Conservation (phyloP, 352 stramenopile genomes). For the Thalassiosira mediterranea region DNA sequence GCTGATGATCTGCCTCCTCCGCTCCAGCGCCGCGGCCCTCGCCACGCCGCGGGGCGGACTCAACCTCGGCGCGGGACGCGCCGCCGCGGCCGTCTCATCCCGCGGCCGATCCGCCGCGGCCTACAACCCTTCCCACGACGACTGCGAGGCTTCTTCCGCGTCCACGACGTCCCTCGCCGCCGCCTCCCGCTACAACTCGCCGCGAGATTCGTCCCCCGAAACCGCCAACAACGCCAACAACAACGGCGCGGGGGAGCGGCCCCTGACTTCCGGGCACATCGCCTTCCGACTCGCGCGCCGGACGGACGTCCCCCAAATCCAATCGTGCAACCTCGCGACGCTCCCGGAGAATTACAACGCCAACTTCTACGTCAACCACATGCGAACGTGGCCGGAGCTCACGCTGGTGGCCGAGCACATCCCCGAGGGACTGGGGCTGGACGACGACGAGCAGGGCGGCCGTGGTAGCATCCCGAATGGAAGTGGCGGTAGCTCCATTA, state of each 20-base stretch:
- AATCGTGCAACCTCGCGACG: constrained; percentile 83
- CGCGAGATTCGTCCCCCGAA: too few relatives aligned
- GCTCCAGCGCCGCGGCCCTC: constrained; percentile 1
- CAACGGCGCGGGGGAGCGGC: too few relatives aligned
- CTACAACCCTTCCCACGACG: neutral
- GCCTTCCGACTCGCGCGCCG: constrained; percentile 54
- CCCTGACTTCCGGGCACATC: constrained; percentile 36
- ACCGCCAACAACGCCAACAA: too few relatives aligned
- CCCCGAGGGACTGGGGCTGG: constrained; percentile 19
- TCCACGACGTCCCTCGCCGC: neutral
- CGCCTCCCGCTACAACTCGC: too few relatives aligned
- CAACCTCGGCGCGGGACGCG: neutral
- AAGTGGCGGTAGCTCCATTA: constrained; percentile 13
- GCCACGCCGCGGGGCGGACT: neutral
- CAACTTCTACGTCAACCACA: constrained; percentile 85
- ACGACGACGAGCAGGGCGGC: constrained; percentile 39
- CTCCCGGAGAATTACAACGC: constrained; percentile 87
- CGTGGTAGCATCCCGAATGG: too few relatives aligned
- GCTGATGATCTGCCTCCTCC: constrained; percentile 1
- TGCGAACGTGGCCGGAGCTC: constrained; percentile 84
- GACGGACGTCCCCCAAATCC: constrained; percentile 71
- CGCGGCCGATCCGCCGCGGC: neutral
- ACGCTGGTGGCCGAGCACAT: constrained; percentile 82
- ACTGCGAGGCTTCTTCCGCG: neutral
- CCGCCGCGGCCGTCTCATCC: neutral